A percentile compares a stretch with the other conserved stretches of the same genome.
phyloP scores from a whole-genome alignment of 1,284 basidiomycete genomes.

The Papiliotrema fonsecae region DNA sequence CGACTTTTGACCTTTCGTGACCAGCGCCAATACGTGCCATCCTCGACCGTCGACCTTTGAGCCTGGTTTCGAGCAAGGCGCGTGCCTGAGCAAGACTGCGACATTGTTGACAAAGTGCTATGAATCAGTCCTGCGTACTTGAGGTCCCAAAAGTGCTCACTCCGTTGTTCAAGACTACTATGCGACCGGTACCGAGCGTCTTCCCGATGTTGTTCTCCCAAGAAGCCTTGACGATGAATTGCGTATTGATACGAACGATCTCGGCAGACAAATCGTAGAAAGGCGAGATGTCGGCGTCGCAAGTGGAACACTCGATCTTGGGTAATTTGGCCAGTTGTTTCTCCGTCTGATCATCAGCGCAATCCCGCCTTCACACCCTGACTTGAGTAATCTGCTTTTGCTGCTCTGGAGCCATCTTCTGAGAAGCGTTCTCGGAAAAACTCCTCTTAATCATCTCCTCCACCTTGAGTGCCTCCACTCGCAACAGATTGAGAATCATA shows the following conservation, averaged over 20 bases:
- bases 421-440: conserved; percentile 96
- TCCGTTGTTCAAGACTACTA: conserved; percentile 76
- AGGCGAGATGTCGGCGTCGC: conserved; percentile 63
- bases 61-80: conserved; percentile 52
- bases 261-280: conserved; percentile 74
- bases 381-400: conserved; percentile 81
- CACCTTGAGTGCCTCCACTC: conserved; percentile 92
- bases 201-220: conserved; percentile 64
- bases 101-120: conserved; percentile 75
- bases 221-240: conserved; percentile 62
- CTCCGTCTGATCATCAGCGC: conserved; percentile 59
- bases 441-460: conserved; percentile 99
- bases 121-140: background rate
- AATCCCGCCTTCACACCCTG: too few species aligned
- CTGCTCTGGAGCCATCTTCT: conserved; percentile 86
- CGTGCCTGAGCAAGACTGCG: conserved; percentile 71
- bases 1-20: conserved; percentile 60
- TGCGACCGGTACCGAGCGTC: conserved; percentile 65
- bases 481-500: conserved; percentile 96
- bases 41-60: conserved; percentile 53
- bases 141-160: conserved; percentile 52
- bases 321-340: conserved; percentile 62
- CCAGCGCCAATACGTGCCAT: conserved; percentile 66
- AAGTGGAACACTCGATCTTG: conserved; percentile 65
- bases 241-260: conserved; percentile 63